Base-by-base conservation (phyloP, 2,329 filamentous ascomycete species). In the Lachnellula occidentalis region DNA sequence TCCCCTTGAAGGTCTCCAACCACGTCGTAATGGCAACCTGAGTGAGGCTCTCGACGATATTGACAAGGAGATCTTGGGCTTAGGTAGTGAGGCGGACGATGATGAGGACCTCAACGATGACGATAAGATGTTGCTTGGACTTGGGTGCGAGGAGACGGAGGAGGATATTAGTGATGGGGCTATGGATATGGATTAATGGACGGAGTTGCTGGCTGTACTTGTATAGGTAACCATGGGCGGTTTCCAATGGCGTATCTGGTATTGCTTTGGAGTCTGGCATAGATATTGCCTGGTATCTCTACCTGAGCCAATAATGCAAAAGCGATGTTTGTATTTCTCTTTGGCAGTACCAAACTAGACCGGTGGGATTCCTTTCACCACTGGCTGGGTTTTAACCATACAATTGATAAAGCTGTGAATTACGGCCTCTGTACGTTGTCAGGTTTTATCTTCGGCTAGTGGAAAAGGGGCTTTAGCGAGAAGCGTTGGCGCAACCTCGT, bases 1-100 rank as follows among this genome's bases (percentile, higher is more conserved):
- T 57, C 62, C 39, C 60, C 70, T 50, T 64, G 68, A 48, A 61
- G 67, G 46, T 71, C 72, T 51, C 59, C 68, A 39, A 55, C 54
- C 59, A 61, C 73, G 73, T 68, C 71, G 74, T 41, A 73, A 77
- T 53, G 54, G 60, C 1, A 47, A 55, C 50, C 41, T 51, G 37
- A 76, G 71, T 7, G 77, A 80, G 41, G 76, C 76, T 45, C 73
- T 82, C 55, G 80, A 80, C 52, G 80, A 83, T 27, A 76, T 76
- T 50, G 77, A 82, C 15, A 76, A 79, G 62, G 79, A 80, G 50
- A 66, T 78, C 14, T 64, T 78, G 4, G 76, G 74, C 12, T 59
- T 78, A 36, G 78, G 71, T 2, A 74, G 70, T 48, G 75, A 71
- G 11, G 73, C 69, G 11, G 70, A 74, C 4, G 74, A 72, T 9